Evolutionary conservation across 495 filamentous ascomycete species (phyloP), one percentile per base, ranked within the genome.

Genomic region (Podospora sp.): DNA sequence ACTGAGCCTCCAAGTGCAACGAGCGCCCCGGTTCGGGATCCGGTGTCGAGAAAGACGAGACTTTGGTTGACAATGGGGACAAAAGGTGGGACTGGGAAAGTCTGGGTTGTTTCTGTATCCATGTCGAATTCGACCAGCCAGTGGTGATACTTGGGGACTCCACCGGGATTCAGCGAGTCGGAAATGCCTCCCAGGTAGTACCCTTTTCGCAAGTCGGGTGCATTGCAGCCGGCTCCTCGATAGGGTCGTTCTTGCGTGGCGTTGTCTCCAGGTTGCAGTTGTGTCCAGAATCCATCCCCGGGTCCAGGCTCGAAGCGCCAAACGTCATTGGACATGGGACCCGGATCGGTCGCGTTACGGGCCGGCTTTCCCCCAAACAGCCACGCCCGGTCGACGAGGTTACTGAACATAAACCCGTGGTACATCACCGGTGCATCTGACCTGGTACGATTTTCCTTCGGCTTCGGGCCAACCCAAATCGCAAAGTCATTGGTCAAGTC

Each of bases 381-480:
- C 60, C 60, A 62, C 9, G 40, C 60, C 9, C 25, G 16, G 40
- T 62, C 60, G 6, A 62, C 40, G 33, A 62, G 60, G 35, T 62
- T 62, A 35, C 60, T 62, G 60, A 62, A 62, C 33, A 50, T 62
- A 21, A 62, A 62, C 35, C 60, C 60, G 25, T 62, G 60, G 60
- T 24, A 62, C 5, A 62, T 35, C 1, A 62, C 36, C 14, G 27
- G 60, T 4, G 20, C 35, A 4, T 50, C 40, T 2, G 33, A 6
- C 21, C 4, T 46, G 21, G 27, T 25, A 8, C 36, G 29, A 21
- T 62, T 46, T 6, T 6, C n/a, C 25, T 25, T 50, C 36, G 20
- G 60, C 12, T 6, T 26, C 5, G 60, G 60, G 8, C 60, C 60
- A 14, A 46, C 36, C 20, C 25, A 35, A 24, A 62, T 22, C 6